Percentiles rank a stretch among this genome's conserved stretches.
These are phyloP conservation scores for Vigna angularis DNA, from an alignment of 306 rosid species.

Conservation along the genomic window DNA sequence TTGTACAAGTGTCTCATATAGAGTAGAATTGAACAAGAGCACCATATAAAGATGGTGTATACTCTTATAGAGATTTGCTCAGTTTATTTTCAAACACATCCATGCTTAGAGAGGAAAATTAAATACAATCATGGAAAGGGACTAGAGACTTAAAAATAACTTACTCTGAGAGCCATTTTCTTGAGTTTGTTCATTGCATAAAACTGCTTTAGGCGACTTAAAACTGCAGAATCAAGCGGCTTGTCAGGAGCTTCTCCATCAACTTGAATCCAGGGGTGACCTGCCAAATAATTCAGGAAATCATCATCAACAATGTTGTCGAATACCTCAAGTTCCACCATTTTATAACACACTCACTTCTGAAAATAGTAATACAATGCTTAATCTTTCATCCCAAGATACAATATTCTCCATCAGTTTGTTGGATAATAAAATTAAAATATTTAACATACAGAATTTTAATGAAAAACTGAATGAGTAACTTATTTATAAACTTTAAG, in stretches of 20 bases:
- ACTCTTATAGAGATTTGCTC: too few relatives aligned
- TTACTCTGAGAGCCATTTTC: conserved; percentile 94
- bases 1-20: too few relatives aligned
- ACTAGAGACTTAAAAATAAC: conserved; percentile 37
- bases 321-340: background rate
- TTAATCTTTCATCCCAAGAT: background rate
- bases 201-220: conserved; percentile 86
- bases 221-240: conserved; percentile 88
- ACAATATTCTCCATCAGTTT: background rate
- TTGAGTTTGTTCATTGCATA: conserved; percentile 89
- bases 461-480: conserved; percentile 4
- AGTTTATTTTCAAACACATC: background rate
- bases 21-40: too few relatives aligned
- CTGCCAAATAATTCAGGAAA: conserved; percentile 55
- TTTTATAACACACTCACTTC: background rate
- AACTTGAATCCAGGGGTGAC: conserved; percentile 90
- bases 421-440: background rate
- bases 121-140: background rate
- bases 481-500: background rate
- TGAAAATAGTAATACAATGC: background rate
- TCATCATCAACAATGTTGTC: conserved; percentile 17
- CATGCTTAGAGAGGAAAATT: background rate
- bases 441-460: background rate
- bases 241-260: conserved; percentile 91
- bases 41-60: too few relatives aligned